Percentiles rank a stretch among this genome's conserved stretches.
Evolutionary conservation across 768 basidiomycete species (phyloP).

Genomic region (Boletus patriciae): DNA sequence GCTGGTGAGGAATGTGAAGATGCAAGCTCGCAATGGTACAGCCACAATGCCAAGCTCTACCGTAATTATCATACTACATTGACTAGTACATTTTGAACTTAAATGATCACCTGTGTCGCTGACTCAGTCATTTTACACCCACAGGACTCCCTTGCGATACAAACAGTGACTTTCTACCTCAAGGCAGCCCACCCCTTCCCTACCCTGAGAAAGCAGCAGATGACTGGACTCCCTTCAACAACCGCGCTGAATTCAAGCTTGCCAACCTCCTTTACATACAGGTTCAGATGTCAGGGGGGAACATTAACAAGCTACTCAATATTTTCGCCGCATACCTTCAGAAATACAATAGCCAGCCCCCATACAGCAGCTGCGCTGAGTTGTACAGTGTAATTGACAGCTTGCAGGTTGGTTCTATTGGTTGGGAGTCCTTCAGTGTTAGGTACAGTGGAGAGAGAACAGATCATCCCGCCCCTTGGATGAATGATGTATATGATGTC

Average conservation of each 20-base stretch:
- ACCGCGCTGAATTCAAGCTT: neutral
- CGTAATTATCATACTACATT: constrained; percentile 1
- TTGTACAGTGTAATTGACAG: neutral
- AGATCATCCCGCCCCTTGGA: neutral
- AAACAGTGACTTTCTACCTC: neutral
- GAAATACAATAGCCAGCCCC: neutral
- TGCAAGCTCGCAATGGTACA: neutral
- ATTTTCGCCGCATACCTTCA: neutral
- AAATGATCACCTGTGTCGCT: too few species aligned
- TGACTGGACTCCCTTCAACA: neutral
- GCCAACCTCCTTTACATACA: neutral
- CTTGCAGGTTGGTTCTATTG: neutral
- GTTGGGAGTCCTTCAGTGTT: neutral
- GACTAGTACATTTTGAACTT: neutral
- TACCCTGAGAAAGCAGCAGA: neutral
- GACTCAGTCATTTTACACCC: neutral
- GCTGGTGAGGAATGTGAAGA: neutral
- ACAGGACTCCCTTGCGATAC: neutral
- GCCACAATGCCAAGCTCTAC: neutral
- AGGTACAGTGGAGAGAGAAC: neutral
- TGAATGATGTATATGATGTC: neutral
- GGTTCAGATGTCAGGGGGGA: neutral
- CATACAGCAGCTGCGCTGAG: neutral
- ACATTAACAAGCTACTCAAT: neutral
- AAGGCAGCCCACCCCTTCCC: neutral